These are phyloP conservation scores for Myxozyma mucilagina DNA, from an alignment of 805 yeast species.

Conservation along the genomic window DNA sequence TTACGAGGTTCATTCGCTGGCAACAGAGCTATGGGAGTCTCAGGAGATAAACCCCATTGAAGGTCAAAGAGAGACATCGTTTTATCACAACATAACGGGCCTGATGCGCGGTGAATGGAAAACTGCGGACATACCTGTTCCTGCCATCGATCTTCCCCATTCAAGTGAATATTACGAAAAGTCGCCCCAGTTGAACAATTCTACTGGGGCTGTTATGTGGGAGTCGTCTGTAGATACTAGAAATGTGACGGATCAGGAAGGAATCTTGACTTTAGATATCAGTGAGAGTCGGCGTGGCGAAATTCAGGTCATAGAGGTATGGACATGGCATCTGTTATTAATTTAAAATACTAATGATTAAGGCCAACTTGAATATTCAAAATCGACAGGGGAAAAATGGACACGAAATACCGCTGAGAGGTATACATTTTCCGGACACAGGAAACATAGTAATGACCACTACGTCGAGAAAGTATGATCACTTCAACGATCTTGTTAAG, in stretches of 20 bases:
- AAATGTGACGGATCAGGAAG: constrained; percentile 28
- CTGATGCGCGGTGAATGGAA: constrained; percentile 25
- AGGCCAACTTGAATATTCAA: constrained; percentile 22
- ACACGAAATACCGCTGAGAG: constrained; percentile 37
- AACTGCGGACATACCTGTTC: constrained; percentile 13
- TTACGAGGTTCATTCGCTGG: constrained; percentile 50
- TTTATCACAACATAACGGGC: constrained; percentile 28
- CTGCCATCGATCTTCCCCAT: constrained; percentile 26
- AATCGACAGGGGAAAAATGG: constrained; percentile 32
- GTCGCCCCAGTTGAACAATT: constrained; percentile 8
- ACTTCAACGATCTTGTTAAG: neutral
- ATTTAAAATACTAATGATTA: neutral
- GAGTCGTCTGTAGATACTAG: constrained; percentile 35
- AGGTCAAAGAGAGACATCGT: constrained; percentile 33
- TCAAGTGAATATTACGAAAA: constrained; percentile 2
- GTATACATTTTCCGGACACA: constrained; percentile 40
- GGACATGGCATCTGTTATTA: neutral
- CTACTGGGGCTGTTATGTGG: constrained; percentile 14
- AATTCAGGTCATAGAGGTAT: constrained; percentile 28
- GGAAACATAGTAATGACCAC: constrained; percentile 41
- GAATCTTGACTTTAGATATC: constrained; percentile 23
- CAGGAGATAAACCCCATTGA: constrained; percentile 22
- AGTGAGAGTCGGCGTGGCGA: constrained; percentile 21
- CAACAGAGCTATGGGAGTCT: constrained; percentile 55
- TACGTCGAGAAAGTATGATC: constrained; percentile 38